Evolutionary conservation across 176 grass and related monocot species (phyloP), one percentile per base, ranked within the genome.

Genomic region (Avena eriantha): DNA sequence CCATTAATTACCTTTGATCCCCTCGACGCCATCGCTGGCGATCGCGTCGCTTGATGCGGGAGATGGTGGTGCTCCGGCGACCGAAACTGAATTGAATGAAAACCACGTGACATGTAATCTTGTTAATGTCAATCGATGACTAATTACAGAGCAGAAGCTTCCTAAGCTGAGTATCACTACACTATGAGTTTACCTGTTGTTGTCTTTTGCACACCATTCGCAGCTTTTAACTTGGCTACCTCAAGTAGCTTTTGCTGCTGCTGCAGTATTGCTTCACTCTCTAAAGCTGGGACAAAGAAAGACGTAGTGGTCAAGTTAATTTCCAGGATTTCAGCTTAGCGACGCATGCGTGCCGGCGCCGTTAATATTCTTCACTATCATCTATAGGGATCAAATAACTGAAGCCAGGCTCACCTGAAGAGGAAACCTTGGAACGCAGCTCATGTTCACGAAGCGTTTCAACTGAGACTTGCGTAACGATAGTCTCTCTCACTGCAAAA

Each of bases 61-160:
- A 34, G 79, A 50, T 15, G 24, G 43, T 36, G 16, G 64, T 54
- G 80, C 46, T 34, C n/a, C 41, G 23, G 29, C 60, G 15, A 49
- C 79, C 13, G 69, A 83, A 83, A 73, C 81, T 83, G 69, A 83
- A 73, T 73, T 73, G 5, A 58, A 83, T 73, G 68, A 73, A 73
- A 23, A 46, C 23, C 50, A 70, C 19, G 59, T 29, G 63, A 10
- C 5, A 51, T 12, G 11, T 13, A 49, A 5, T 56, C 43, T 14
- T 83, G n/a, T 80, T 84, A 84, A 31, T 48, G 16, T 7, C 11
- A 9, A 74, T 53, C 68, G 56, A 89, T 24, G 68, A 43, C 22
- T 55, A 23, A n/a, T 50, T 21, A 74, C 11, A 80, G 10, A 80
- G 21, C 7, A 0, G 66, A 71, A 72, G 8, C 53, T 49, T 61